These are phyloP conservation scores for Dunaliella primolecta DNA, from an alignment of 139 green algal species.

Conservation along the genomic window DNA sequence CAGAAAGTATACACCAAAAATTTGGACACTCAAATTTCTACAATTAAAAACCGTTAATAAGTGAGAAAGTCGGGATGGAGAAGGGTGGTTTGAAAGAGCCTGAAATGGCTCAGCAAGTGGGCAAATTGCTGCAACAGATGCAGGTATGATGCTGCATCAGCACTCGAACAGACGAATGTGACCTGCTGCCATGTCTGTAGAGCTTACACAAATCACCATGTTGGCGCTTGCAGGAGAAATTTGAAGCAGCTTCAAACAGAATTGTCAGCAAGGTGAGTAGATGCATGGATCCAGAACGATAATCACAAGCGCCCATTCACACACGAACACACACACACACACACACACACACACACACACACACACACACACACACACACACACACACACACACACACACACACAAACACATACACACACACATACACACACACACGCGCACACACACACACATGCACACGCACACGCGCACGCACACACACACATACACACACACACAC, in stretches of 20 bases:
- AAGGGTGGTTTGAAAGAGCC: not conserved
- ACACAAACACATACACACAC: conserved; percentile 10
- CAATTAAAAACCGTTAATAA: not conserved
- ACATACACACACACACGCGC: too few species aligned
- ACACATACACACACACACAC: too few species aligned
- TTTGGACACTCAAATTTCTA: not conserved
- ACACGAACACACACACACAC: conserved; percentile 13
- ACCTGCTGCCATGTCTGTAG: not conserved
- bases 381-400: conserved; percentile 18
- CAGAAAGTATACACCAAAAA: not conserved
- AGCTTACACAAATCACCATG: not conserved
- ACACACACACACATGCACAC: too few species aligned
- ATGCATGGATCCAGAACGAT: not conserved
- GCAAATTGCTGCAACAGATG: conserved; percentile 9
- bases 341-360: not conserved
- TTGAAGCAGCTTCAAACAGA: not conserved
- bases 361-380: conserved; percentile 8
- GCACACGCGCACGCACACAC: too few species aligned
- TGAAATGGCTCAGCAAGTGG: not conserved
- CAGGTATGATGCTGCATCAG: conserved; percentile 4
- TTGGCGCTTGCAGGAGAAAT: not conserved
- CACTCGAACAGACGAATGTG: not conserved
- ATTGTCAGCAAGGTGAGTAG: not conserved
- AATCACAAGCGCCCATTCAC: not conserved
- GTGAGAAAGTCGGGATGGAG: conserved; percentile 14